Evolutionary conservation across 495 filamentous ascomycete genomes (phyloP).

Genomic region (Penicillium argentinense): DNA sequence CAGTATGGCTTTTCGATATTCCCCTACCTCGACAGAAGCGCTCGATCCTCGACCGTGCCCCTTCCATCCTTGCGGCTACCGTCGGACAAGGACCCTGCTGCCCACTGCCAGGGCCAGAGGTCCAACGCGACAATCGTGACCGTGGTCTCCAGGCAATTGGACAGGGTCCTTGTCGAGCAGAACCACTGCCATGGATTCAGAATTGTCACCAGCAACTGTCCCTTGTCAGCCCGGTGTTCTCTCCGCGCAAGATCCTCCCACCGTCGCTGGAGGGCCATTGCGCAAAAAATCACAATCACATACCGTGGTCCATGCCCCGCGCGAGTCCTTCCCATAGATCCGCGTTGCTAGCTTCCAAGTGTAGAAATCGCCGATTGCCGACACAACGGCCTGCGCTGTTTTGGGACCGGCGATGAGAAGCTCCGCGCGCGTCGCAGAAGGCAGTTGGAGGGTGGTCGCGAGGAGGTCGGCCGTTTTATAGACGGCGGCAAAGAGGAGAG

Average conservation of each 20-base stretch:
- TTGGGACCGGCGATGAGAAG: slow-evolving; percentile 73
- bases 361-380: slow-evolving; percentile 80
- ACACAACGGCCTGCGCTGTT: slow-evolving; percentile 71
- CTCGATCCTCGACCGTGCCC: slow-evolving; percentile 8
- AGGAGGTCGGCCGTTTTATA: slow-evolving; percentile 63
- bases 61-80: slow-evolving; percentile 5
- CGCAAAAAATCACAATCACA: slow-evolving; percentile 26
- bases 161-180: slow-evolving; percentile 88
- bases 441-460: slow-evolving; percentile 49
- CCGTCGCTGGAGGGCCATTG: background rate
- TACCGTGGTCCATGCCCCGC: slow-evolving; percentile 69
- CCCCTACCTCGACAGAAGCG: slow-evolving; percentile 9
- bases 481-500: slow-evolving; percentile 73
- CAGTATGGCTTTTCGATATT: background rate
- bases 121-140: slow-evolving; percentile 77
- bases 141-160: slow-evolving; percentile 89
- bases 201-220: slow-evolving; percentile 62
- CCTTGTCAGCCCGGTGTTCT: background rate
- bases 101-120: slow-evolving; percentile 84
- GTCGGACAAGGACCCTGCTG: slow-evolving; percentile 14
- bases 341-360: slow-evolving; percentile 80
- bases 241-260: background rate
- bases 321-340: slow-evolving; percentile 66
- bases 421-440: slow-evolving; percentile 52
- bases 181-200: slow-evolving; percentile 97